Evolutionary conservation across 768 basidiomycete genomes (phyloP).

Genomic region (Pleurotus eryngii): DNA sequence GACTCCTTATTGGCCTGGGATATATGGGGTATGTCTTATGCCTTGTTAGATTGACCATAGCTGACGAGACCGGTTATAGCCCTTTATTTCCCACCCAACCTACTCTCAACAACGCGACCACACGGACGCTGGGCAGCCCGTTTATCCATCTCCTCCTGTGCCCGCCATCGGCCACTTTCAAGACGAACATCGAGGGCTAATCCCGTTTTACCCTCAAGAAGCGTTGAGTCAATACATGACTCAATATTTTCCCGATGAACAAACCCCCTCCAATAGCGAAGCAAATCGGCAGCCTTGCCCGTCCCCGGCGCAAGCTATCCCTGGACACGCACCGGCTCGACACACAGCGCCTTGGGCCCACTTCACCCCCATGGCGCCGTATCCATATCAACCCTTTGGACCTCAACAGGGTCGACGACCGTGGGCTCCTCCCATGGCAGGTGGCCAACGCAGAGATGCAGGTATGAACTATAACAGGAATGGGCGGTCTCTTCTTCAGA

Average conservation of each 20-base stretch:
- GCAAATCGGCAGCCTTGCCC: not conserved
- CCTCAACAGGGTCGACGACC: too few species aligned
- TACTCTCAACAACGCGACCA: not conserved
- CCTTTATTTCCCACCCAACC: not conserved
- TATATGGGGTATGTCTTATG: not conserved
- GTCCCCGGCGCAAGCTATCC: not conserved
- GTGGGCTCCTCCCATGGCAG: too few species aligned
- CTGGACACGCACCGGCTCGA: not conserved
- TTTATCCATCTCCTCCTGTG: not conserved
- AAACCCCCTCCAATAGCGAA: not conserved
- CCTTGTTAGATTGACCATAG: too few species aligned
- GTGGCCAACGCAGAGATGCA: too few species aligned
- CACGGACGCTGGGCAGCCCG: not conserved
- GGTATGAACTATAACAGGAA: too few species aligned
- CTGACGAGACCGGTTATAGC: too few species aligned
- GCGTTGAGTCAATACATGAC: not conserved
- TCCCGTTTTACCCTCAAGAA: not conserved
- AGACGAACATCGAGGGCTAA: not conserved
- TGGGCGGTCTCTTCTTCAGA: too few species aligned
- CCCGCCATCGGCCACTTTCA: slow-evolving; percentile 1
- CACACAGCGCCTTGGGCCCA: not conserved
- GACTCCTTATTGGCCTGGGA: not conserved
- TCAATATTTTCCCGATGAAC: not conserved
- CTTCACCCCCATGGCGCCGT: not conserved
- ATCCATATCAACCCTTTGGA: not conserved